These are phyloP conservation scores for Eragrostis curvula DNA, from an alignment of 176 grass and related monocot genomes.

Conservation along the genomic window DNA sequence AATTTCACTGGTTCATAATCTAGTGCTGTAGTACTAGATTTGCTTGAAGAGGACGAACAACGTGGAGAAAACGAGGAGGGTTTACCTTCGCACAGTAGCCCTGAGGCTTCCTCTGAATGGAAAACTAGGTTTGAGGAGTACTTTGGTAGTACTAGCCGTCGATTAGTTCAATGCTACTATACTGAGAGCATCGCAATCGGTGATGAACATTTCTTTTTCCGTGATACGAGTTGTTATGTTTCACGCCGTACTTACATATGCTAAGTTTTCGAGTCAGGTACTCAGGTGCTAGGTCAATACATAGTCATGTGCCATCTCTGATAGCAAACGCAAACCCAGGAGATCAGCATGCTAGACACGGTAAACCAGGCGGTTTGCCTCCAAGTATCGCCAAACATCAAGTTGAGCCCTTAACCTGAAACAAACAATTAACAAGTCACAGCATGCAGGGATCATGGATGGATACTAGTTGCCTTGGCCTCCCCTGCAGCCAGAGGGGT, in stretches of 20 bases:
- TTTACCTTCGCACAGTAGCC: not conserved
- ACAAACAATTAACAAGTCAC: slow-evolving; percentile 1
- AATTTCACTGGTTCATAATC: not conserved
- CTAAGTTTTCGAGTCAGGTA: not conserved
- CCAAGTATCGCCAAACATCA: not conserved
- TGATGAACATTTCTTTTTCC: not conserved
- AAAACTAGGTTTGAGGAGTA: too few species aligned
- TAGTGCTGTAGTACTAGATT: not conserved
- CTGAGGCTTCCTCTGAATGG: too few species aligned
- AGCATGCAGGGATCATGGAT: not conserved
- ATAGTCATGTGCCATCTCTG: slow-evolving; percentile 6
- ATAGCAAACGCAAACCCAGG: not conserved
- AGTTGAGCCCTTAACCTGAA: not conserved
- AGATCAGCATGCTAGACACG: not conserved
- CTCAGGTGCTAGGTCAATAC: not conserved
- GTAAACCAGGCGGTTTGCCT: slow-evolving; percentile 11
- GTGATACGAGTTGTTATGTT: not conserved
- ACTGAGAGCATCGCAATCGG: not conserved
- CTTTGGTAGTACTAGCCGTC: not conserved
- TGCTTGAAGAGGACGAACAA: not conserved
- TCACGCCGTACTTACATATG: not conserved
- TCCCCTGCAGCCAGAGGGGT: not conserved
- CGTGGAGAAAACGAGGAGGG: not conserved
- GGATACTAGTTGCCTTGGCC: not conserved
- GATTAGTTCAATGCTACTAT: not conserved